A percentile compares a stretch with the other conserved stretches of the same genome.
phyloP scores from a whole-genome alignment of 148 eudicot genomes.

The Rhododendron molle region DNA sequence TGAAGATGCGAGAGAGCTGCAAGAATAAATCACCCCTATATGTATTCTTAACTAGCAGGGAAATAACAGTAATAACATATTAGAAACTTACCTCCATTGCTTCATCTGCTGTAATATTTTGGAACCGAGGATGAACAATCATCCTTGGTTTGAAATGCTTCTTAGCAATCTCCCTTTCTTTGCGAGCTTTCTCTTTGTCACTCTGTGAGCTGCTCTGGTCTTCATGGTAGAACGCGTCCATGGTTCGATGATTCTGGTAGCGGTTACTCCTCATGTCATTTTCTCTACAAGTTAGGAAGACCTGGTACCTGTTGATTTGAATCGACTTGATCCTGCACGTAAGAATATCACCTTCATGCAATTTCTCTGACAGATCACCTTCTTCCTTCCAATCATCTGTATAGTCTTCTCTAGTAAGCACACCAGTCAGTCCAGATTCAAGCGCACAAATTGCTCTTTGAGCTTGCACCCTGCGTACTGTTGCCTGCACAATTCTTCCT shows the following conservation, averaged over 20 bases:
- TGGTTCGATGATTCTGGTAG: conserved; percentile 32
- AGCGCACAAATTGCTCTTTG: conserved; percentile 70
- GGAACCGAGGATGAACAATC: conserved; percentile 94
- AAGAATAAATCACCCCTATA: neutral
- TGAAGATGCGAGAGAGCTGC: neutral
- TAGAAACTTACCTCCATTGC: conserved; percentile 68
- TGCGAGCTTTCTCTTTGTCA: conserved; percentile 75
- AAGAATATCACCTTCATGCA: conserved; percentile 79
- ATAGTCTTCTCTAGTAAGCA: conserved; percentile 71
- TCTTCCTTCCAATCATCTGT: conserved; percentile 83
- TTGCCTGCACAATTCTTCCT: conserved; percentile 86
- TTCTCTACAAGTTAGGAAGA: conserved; percentile 70
- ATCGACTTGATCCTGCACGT: conserved; percentile 77
- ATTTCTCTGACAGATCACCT: conserved; percentile 74
- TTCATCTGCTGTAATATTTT: conserved; percentile 88
- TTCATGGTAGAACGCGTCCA: conserved; percentile 84
- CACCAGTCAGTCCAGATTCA: conserved; percentile 85
- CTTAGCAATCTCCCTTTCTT: conserved; percentile 79
- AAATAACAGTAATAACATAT: neutral
- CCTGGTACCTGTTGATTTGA: conserved; percentile 67
- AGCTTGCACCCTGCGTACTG: conserved; percentile 81
- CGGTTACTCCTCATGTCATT: conserved; percentile 65
- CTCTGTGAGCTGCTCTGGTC: conserved; percentile 52
- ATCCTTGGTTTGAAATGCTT: conserved; percentile 87
- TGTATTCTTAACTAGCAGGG: neutral